A percentile compares a stretch with the other conserved stretches of the same genome.
Conservation (phyloP, 352 stramenopile species). For the Aphanomyces stellatus region DNA sequence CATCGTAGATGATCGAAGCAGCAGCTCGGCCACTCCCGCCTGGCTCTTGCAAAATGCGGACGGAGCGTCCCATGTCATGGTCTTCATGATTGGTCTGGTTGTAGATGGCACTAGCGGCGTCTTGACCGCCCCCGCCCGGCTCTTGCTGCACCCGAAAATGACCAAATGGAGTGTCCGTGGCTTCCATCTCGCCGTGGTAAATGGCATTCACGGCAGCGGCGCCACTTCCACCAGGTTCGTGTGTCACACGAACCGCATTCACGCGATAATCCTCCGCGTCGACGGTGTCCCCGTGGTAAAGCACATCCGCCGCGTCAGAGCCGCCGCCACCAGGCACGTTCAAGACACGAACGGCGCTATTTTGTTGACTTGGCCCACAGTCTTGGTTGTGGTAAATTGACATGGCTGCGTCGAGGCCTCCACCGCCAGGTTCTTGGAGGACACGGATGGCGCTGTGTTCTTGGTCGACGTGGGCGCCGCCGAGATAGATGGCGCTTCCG, state of each 20-base stretch:
- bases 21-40: conserved; percentile 2
- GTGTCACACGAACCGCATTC: not conserved
- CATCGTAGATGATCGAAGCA: not conserved
- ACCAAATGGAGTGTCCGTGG: not conserved
- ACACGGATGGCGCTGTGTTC: not conserved
- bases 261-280: not conserved
- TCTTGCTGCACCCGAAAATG: not conserved
- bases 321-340: not conserved
- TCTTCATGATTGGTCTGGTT: no score
- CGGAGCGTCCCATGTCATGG: not conserved
- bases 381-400: not conserved
- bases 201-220: not conserved
- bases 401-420: not conserved
- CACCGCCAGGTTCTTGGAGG: conserved; percentile 8
- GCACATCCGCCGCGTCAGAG: not conserved
- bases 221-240: conserved; percentile 5
- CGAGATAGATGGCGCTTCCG: no score
- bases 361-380: not conserved
- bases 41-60: conserved; percentile 11
- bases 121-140: not conserved
- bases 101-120: not conserved
- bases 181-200: not conserved
- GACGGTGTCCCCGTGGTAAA: not conserved
- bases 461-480: no score
- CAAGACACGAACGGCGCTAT: not conserved